Evolutionary conservation across 192 early-diverging fungal species (phyloP), one percentile per base, ranked within the genome.

Genomic region (Funneliformis mosseae): DNA sequence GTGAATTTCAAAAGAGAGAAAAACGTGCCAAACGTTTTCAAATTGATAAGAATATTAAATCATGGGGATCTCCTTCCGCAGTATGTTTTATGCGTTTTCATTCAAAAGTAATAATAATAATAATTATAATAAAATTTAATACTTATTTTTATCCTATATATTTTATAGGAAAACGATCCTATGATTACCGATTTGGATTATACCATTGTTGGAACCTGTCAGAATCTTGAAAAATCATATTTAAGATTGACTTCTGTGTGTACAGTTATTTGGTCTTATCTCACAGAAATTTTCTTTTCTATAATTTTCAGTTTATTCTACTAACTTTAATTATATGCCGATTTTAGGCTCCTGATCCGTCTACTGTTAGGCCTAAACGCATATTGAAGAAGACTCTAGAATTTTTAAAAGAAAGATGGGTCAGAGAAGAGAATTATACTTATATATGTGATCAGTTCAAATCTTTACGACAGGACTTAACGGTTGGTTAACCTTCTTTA

Each of bases 361-460:
- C 95, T 2, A 94, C 92, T n/a, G 96, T 99, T n/a, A 87, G 98
- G 6, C 98, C 98, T 62, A 84, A 97, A 63, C 85, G 83, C 33
- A 84, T 99, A 1, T 83, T 98, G 50, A 87, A 88, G 70, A 82
- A 94, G 70, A 92, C 98, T 2, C 84, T 98, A 11, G 92, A 94
- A 55, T 85, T 94, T 10, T 83, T 99, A 68, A 91, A 89, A 83
- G 50, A 79, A 42, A 94, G 93, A 82, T 99, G 98, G 98, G 85
- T 89, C 25, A 82, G 89, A 38, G 93, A 98, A 33, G 88, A 85
- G 69, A 95, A 99, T 82, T 99, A 99, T 82, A 91, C 95, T 11
- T 99, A 96, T 83, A 95, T 97, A 42, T 98, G 97, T 84, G 95
- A 97, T 81, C 98, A 99, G 83, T 94, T 99, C 81, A 99, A 99